Evolutionary conservation across 2,329 filamentous ascomycete species (phyloP), one percentile per base, ranked within the genome.

Genomic region (Talaromyces pinophilus): DNA sequence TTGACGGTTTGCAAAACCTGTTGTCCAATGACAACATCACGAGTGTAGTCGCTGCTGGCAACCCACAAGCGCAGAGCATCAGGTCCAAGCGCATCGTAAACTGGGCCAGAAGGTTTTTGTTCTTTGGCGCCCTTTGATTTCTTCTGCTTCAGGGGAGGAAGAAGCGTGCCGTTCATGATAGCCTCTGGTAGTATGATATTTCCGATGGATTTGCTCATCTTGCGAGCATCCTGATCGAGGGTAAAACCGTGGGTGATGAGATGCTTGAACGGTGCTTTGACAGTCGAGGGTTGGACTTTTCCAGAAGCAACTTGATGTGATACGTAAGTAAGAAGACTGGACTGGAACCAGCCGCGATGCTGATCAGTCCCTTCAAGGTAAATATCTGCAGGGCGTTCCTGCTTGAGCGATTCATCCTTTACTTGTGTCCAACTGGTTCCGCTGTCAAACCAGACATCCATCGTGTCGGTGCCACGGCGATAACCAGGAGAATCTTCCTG

Each of bases 381-480:
- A 28, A 98, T 86, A 76, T 99, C 93, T 0, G 92, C 92, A 28
- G 75, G 77, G 46, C 71, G 74, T 28, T 71, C 74, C 13, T 73
- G 71, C 25, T 67, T 70, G 54, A 73, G 72, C 8, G 71, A 74
- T 30, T 78, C 77, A 2, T 70, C 68, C 65, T 76, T 74, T 42
- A 86, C 79, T 42, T 81, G 80, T 1, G 86, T 90, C 95, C 95
- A 99, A 74, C 92, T 97, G 60, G 91, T 97, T 5, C 95, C 95
- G 70, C 95, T 98, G 77, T 99, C 95, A 72, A 99, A 99, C 95
- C 95, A 99, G 10, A 99, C 95, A 77, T 99, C 95, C 95, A 99
- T 99, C 0, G 95, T 99, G 74, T 99, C 95, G 52, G 84, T 91
- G 15, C 94, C 94, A 69, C 95, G 90, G 59, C 86, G 83, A 74